Evolutionary conservation across 139 green algal species (phyloP), one percentile per base, ranked within the genome.

Genomic region (Desmodesmus armatus): DNA sequence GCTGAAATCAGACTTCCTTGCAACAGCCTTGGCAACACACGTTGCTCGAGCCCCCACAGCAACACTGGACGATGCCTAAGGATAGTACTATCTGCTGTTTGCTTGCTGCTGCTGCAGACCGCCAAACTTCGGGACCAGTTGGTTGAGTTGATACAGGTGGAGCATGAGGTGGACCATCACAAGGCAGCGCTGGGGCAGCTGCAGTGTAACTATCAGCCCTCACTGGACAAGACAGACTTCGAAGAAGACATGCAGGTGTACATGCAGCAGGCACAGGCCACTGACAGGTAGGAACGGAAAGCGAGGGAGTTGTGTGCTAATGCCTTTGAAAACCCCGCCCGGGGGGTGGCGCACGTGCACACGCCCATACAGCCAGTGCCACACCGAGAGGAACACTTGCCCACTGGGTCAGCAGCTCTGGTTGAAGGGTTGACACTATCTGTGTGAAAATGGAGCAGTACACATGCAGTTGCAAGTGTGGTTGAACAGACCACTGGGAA

Each of bases 61-160:
- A 69, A 11, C 17, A n/a, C 7, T 55, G 47, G 9, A 55, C 13
- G 7, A 55, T 55, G 9, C 47, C 13, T 55, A 7, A 7, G 13
- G 47, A 55, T 13, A 21, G 33, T 37, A 69, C 21, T 29, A 23
- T 72, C 31, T 72, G 31, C 39, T 55, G 13, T 41, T 40, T 79
- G 41, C 41, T n/a, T n/a, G n/a, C n/a, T n/a, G n/a, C n/a, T n/a
- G n/a, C n/a, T 69, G 58, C 60, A 82, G 76, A 31, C 72, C 31
- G n/a, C 15, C 9, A 58, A 82, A 37, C 76, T 82, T 5, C 76
- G 76, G 2, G 55, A 82, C 35, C 53, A 82, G 76, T 29, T 82
- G 21, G 35, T 82, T 35, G 11, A 33, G 9, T 29, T 85, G 5
- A 65, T 76, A 4, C 7, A 74, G 13, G 31, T 43, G 17, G 55